Conservation (phyloP, 2,329 filamentous ascomycete genomes). For the Falciphora oryzae region DNA sequence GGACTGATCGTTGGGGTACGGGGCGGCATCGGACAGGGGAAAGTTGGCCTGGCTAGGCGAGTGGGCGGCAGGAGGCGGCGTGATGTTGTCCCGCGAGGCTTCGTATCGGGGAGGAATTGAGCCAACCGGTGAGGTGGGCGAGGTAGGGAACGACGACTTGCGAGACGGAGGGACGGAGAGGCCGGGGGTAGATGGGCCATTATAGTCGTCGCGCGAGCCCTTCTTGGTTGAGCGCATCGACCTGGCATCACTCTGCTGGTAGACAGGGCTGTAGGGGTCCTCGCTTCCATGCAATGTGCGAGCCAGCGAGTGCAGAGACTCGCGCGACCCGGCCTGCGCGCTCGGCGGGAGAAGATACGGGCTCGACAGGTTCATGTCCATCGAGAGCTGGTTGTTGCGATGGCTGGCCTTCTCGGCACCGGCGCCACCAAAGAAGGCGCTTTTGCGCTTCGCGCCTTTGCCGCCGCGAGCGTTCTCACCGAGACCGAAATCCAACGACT, state of each 20-base stretch:
- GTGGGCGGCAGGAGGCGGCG: slow-evolving; percentile 1
- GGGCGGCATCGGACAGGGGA: slow-evolving; percentile 23
- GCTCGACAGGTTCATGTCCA: slow-evolving; percentile 70
- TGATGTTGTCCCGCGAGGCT: background rate
- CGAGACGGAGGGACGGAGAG: slow-evolving; percentile 28
- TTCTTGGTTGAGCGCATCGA: slow-evolving; percentile 48
- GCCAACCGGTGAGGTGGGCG: slow-evolving; percentile 5
- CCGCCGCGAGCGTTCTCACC: slow-evolving; percentile 12
- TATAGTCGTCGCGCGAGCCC: slow-evolving; percentile 29
- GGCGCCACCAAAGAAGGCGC: slow-evolving; percentile 36
- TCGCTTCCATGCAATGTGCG: slow-evolving; percentile 67
- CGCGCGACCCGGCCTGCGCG: slow-evolving; percentile 64
- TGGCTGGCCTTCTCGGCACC: slow-evolving; percentile 50
- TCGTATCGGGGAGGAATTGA: slow-evolving; percentile 7
- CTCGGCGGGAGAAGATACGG: slow-evolving; percentile 92
- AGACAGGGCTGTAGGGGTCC: slow-evolving; percentile 75
- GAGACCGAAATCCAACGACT: slow-evolving; percentile 87
- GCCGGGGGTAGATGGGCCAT: slow-evolving; percentile 34
- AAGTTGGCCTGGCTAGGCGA: slow-evolving; percentile 16
- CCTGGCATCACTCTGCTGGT: slow-evolving; percentile 50
- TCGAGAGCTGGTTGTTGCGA: slow-evolving; percentile 52
- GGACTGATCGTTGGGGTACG: slow-evolving; percentile 29
- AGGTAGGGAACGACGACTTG: slow-evolving; percentile 38
- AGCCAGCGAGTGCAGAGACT: slow-evolving; percentile 82
- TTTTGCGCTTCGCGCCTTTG: slow-evolving; percentile 37